Percentiles rank a stretch among this genome's conserved stretches.
Evolutionary conservation across 2,329 filamentous ascomycete species (phyloP).

Genomic region (Emergomyces orientalis): DNA sequence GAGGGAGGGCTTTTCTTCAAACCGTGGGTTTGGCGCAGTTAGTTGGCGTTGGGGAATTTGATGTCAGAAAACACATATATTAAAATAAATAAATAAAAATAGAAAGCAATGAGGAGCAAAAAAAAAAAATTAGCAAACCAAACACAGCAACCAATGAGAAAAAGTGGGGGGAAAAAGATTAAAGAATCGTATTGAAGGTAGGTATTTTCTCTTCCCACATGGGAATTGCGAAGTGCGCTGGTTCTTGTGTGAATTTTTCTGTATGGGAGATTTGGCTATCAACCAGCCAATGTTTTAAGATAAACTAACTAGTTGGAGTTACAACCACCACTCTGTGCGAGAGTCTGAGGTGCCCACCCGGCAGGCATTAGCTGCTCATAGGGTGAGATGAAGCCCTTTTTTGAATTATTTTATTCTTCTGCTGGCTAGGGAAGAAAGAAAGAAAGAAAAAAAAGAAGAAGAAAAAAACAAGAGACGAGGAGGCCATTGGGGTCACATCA

Average conservation of each 20-base stretch:
- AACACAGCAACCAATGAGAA: background rate
- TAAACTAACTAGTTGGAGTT: background rate
- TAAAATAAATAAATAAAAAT: background rate
- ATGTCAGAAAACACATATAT: too few species aligned
- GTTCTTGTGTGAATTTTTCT: background rate
- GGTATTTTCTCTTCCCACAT: background rate
- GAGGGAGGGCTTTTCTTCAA: too few species aligned
- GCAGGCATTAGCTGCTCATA: background rate
- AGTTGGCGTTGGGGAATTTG: too few species aligned
- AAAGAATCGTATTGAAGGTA: background rate
- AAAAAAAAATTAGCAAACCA: too few species aligned
- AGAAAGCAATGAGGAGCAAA: background rate
- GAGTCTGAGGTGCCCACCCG: background rate
- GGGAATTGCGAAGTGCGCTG: background rate
- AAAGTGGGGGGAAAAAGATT: background rate
- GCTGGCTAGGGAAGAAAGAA: too few species aligned
- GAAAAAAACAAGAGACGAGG: too few species aligned
- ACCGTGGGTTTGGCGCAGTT: too few species aligned
- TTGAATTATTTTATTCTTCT: background rate
- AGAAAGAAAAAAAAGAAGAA: too few species aligned
- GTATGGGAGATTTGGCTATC: background rate
- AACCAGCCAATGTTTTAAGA: background rate
- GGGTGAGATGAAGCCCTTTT: background rate
- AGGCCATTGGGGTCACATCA: background rate
- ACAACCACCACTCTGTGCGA: background rate